phyloP scores from a whole-genome alignment of 148 eudicot species.

The Dysphania ambrosioides region DNA sequence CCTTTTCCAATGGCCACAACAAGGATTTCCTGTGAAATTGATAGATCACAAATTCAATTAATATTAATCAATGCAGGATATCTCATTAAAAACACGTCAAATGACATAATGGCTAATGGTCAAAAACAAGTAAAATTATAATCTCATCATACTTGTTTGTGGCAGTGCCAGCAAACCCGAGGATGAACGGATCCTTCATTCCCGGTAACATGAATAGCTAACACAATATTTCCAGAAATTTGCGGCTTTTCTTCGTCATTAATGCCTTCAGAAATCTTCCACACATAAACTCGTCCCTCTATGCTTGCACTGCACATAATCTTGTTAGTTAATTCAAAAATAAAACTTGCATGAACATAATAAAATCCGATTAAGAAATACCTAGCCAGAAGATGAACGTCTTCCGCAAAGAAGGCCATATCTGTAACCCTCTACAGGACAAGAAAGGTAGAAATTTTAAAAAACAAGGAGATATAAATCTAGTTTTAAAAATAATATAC shows the following conservation, averaged over 20 bases:
- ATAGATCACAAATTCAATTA: not conserved
- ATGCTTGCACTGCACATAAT: slow-evolving; percentile 72
- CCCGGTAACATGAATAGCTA: slow-evolving; percentile 76
- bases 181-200: slow-evolving; percentile 84
- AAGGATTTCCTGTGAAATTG: slow-evolving; percentile 64
- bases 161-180: slow-evolving; percentile 98
- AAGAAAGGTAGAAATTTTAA: slow-evolving; percentile 9
- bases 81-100: not conserved
- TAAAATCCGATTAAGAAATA: slow-evolving; percentile 30
- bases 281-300: slow-evolving; percentile 88
- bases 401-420: slow-evolving; percentile 99
- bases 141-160: slow-evolving; percentile 69
- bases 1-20: slow-evolving; percentile 79
- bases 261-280: slow-evolving; percentile 91
- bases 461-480: not conserved
- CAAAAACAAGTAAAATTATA: not conserved
- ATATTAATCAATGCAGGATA: not conserved
- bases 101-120: not conserved
- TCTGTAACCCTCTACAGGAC: slow-evolving; percentile 86
- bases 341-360: not conserved
- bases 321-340: slow-evolving; percentile 25
- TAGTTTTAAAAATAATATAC: not conserved
- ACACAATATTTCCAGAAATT: slow-evolving; percentile 71
- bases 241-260: slow-evolving; percentile 86
- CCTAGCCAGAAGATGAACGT: slow-evolving; percentile 98